These are phyloP conservation scores for Breviolum minutum DNA, from an alignment of 73 alveolate species.

Conservation along the genomic window DNA sequence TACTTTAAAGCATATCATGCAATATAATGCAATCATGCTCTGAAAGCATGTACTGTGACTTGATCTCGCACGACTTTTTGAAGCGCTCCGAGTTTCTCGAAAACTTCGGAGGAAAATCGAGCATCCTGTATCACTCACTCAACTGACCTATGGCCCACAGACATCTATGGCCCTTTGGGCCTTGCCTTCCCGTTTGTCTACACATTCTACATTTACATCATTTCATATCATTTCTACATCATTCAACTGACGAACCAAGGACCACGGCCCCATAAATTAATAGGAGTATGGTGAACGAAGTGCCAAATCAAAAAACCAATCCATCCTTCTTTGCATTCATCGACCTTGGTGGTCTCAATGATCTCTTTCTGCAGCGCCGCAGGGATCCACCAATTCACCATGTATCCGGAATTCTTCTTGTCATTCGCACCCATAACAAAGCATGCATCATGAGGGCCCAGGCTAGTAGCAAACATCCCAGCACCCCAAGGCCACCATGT, in stretches of 20 bases:
- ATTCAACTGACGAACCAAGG: conserved; percentile 40
- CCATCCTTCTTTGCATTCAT: conserved; percentile 57
- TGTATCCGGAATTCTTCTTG: conserved; percentile 51
- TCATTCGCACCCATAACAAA: conserved; percentile 56
- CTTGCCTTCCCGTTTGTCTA: too few species aligned
- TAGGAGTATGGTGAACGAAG: conserved; percentile 70
- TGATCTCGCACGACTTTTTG: neutral
- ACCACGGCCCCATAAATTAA: conserved; percentile 58
- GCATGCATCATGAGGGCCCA: conserved; percentile 95
- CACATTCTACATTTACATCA: too few species aligned
- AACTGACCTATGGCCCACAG: too few species aligned
- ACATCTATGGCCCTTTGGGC: too few species aligned
- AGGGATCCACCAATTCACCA: conserved; percentile 83
- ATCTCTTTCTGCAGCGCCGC: conserved; percentile 78
- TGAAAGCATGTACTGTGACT: too few species aligned
- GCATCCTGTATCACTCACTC: too few species aligned
- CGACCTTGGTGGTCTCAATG: conserved; percentile 59
- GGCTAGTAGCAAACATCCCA: conserved; percentile 92
- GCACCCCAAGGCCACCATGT: conserved; percentile 96
- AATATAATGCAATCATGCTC: too few species aligned
- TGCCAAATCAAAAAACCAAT: conserved; percentile 64
- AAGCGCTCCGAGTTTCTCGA: conserved; percentile 17
- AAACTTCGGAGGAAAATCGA: conserved; percentile 22
- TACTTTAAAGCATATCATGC: too few species aligned
- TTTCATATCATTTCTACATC: too few species aligned